Conservation (phyloP, 306 rosid genomes). For the Abrus pulchellus region DNA sequence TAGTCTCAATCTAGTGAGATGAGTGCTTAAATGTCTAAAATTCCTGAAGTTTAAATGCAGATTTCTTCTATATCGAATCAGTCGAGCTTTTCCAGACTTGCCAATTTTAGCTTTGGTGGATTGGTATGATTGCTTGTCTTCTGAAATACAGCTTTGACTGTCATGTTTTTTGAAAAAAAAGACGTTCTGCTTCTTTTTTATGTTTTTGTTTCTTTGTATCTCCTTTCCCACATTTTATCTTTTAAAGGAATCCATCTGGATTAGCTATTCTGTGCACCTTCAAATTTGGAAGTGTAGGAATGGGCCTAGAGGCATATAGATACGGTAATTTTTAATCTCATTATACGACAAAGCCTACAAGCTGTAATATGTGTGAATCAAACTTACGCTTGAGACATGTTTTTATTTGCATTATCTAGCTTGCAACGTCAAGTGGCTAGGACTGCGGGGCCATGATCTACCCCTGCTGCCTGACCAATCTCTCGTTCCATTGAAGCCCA, state of each 20-base stretch:
- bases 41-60: constrained; percentile 51
- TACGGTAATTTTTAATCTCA: constrained; percentile 63
- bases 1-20: not conserved
- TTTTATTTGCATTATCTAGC: constrained; percentile 58
- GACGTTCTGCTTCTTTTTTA: constrained; percentile 3
- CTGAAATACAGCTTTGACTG: constrained; percentile 11
- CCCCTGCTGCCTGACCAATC: constrained; percentile 72
- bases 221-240: constrained; percentile 7
- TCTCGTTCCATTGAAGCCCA: constrained; percentile 68
- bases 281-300: constrained; percentile 88
- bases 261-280: constrained; percentile 88
- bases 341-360: not conserved
- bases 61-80: constrained; percentile 81
- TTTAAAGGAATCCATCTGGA: constrained; percentile 95
- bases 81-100: constrained; percentile 76
- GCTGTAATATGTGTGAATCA: constrained; percentile 30
- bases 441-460: constrained; percentile 76
- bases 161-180: not conserved
- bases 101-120: constrained; percentile 89
- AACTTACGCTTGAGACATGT: not conserved
- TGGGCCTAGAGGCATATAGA: constrained; percentile 94
- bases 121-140: constrained; percentile 61
- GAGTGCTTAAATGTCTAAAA: constrained; percentile 24
- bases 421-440: constrained; percentile 90
- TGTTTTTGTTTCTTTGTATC: constrained; percentile 11